A percentile compares a stretch with the other conserved stretches of the same genome.
These are phyloP conservation scores for Cetradonia linearis DNA, from an alignment of 495 filamentous ascomycete genomes.

Conservation along the genomic window DNA sequence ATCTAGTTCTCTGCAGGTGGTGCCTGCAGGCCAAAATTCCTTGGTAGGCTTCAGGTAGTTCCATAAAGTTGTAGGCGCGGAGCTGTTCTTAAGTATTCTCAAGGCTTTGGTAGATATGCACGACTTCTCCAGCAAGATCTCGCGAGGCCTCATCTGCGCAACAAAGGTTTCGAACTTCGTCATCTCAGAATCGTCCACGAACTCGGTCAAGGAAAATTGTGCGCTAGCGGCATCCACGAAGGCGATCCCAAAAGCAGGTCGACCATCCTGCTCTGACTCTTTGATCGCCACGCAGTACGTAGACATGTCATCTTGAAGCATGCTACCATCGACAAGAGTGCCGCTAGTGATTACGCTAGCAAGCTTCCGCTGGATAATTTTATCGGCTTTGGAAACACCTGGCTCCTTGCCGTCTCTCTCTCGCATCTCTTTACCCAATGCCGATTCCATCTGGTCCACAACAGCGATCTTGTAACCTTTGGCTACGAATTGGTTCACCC, in stretches of 20 bases:
- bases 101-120: constrained; percentile 71
- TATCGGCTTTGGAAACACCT: constrained; percentile 44
- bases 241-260: constrained; percentile 78
- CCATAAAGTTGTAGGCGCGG: constrained; percentile 85
- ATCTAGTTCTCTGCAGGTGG: constrained; percentile 71
- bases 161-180: constrained; percentile 98
- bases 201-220: constrained; percentile 86
- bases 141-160: constrained; percentile 82
- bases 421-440: constrained; percentile 95
- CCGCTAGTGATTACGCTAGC: constrained; percentile 83
- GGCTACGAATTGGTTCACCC: constrained; percentile 90
- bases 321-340: constrained; percentile 86
- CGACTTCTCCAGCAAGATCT: constrained; percentile 84
- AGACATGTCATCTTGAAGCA: constrained; percentile 97
- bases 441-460: constrained; percentile 93
- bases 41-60: constrained; percentile 79
- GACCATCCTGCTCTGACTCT: constrained; percentile 64
- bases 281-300: constrained; percentile 96
- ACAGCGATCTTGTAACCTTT: constrained; percentile 94
- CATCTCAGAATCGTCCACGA: constrained; percentile 83
- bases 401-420: constrained; percentile 55
- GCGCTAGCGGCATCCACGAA: constrained; percentile 96
- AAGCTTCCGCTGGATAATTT: constrained; percentile 86
- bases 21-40: constrained; percentile 88
- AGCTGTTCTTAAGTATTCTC: constrained; percentile 96